Evolutionary conservation across 805 yeast species (phyloP).

Genomic region (Saturnispora serradocipensis): DNA sequence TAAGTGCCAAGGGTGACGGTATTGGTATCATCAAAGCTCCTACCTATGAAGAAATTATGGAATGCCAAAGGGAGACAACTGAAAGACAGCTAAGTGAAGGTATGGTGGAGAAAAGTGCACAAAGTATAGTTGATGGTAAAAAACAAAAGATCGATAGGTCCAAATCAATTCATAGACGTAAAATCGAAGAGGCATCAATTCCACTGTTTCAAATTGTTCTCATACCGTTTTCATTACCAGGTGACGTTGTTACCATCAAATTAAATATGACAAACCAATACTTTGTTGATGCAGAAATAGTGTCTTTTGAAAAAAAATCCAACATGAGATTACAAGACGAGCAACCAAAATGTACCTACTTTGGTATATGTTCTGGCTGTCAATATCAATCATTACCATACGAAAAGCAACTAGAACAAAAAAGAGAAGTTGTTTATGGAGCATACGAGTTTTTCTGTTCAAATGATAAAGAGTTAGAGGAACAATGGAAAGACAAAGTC

Average conservation of each 20-base stretch:
- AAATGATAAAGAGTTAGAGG: conserved; percentile 7
- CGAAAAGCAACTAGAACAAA: conserved; percentile 60
- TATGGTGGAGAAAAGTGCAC: neutral
- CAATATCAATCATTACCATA: conserved; percentile 81
- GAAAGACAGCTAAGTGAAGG: conserved; percentile 9
- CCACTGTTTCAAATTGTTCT: conserved; percentile 49
- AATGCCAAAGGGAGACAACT: conserved; percentile 9
- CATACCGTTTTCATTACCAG: conserved; percentile 84
- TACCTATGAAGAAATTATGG: conserved; percentile 22
- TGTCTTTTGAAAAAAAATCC: conserved; percentile 22
- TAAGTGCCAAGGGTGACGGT: conserved; percentile 84
- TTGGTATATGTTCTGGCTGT: conserved; percentile 91
- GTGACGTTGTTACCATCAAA: conserved; percentile 62
- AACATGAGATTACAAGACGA: conserved; percentile 37
- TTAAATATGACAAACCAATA: conserved; percentile 71
- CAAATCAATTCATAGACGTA: conserved; percentile 8
- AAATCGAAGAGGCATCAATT: conserved; percentile 6
- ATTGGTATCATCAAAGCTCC: conserved; percentile 63
- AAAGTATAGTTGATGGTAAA: conserved; percentile 6
- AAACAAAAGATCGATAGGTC: conserved; percentile 6
- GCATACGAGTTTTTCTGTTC: conserved; percentile 68
- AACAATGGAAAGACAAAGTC: conserved; percentile 29
- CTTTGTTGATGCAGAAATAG: conserved; percentile 67
- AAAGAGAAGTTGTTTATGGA: conserved; percentile 63
- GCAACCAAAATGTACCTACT: conserved; percentile 62